Percentiles rank a stretch among this genome's conserved stretches.
Evolutionary conservation across 176 grass and related monocot species (phyloP).

Genomic region (Dactylis glomerata): DNA sequence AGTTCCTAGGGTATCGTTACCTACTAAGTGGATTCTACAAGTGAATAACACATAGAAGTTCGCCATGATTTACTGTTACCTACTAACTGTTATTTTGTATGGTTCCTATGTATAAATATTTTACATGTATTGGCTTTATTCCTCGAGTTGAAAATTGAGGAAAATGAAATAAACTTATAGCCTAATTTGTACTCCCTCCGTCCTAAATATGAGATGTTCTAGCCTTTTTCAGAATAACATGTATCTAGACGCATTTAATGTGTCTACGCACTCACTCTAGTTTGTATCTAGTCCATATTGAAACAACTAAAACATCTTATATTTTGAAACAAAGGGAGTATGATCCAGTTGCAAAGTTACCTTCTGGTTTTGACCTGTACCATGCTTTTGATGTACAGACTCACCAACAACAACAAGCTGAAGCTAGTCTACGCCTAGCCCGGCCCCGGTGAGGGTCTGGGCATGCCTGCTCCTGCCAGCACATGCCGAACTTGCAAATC

Average conservation of each 20-base stretch:
- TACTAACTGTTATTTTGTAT: neutral
- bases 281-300: too few species aligned
- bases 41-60: neutral
- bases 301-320: too few species aligned
- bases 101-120: neutral
- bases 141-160: neutral
- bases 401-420: slow-evolving; percentile 75
- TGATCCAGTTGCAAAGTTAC: neutral
- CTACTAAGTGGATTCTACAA: neutral
- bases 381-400: slow-evolving; percentile 28
- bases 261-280: too few species aligned
- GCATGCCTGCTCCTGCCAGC: slow-evolving; percentile 94
- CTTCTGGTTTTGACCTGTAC: neutral
- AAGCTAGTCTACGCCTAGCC: slow-evolving; percentile 83
- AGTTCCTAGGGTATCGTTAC: neutral
- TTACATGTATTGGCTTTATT: neutral
- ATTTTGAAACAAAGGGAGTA: too few species aligned
- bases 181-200: neutral
- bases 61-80: neutral
- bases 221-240: too few species aligned
- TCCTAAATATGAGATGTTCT: too few species aligned
- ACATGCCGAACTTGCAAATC: neutral
- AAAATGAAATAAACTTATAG: neutral
- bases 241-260: too few species aligned
- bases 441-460: slow-evolving; percentile 96